Percentiles rank a stretch among this genome's conserved stretches.
Evolutionary conservation across 192 early-diverging fungal species (phyloP).

Genomic region (Coemansia sp.): DNA sequence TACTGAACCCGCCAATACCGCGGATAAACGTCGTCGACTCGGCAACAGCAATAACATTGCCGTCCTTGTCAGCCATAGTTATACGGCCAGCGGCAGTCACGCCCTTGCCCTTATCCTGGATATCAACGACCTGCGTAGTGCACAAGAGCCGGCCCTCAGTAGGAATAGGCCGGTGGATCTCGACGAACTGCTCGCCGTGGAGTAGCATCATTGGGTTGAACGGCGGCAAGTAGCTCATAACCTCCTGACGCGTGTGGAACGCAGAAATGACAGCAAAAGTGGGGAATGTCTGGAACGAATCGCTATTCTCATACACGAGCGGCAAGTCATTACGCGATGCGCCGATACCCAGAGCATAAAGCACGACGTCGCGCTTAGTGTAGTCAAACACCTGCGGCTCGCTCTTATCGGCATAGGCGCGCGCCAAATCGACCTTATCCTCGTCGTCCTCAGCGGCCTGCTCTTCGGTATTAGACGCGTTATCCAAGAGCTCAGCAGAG

Average conservation of each 20-base stretch:
- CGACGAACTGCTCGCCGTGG: slow-evolving; percentile 98
- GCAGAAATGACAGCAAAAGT: slow-evolving; percentile 90
- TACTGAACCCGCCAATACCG: slow-evolving; percentile 88
- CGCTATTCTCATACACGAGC: slow-evolving; percentile 91
- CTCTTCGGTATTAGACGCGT: slow-evolving; percentile 44
- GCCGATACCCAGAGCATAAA: slow-evolving; percentile 96
- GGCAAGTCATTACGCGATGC: slow-evolving; percentile 82
- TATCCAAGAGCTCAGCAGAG: slow-evolving; percentile 58
- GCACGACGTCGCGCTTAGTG: slow-evolving; percentile 85
- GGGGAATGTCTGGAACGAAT: slow-evolving; percentile 84
- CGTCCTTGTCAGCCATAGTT: slow-evolving; percentile 74
- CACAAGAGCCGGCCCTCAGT: slow-evolving; percentile 80
- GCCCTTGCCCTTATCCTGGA: slow-evolving; percentile 98
- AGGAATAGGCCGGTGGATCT: slow-evolving; percentile 84
- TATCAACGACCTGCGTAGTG: slow-evolving; percentile 80
- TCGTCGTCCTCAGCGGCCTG: slow-evolving; percentile 44
- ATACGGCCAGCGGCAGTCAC: slow-evolving; percentile 80
- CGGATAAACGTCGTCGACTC: slow-evolving; percentile 96
- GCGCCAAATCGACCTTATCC: slow-evolving; percentile 65
- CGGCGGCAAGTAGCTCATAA: slow-evolving; percentile 64
- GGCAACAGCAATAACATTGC: slow-evolving; percentile 78
- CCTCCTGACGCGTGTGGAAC: slow-evolving; percentile 66
- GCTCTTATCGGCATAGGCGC: slow-evolving; percentile 62
- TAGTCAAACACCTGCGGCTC: slow-evolving; percentile 69
- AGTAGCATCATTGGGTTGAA: slow-evolving; percentile 96